These are phyloP conservation scores for Darksidea phi DNA, from an alignment of 495 filamentous ascomycete genomes.

Conservation along the genomic window DNA sequence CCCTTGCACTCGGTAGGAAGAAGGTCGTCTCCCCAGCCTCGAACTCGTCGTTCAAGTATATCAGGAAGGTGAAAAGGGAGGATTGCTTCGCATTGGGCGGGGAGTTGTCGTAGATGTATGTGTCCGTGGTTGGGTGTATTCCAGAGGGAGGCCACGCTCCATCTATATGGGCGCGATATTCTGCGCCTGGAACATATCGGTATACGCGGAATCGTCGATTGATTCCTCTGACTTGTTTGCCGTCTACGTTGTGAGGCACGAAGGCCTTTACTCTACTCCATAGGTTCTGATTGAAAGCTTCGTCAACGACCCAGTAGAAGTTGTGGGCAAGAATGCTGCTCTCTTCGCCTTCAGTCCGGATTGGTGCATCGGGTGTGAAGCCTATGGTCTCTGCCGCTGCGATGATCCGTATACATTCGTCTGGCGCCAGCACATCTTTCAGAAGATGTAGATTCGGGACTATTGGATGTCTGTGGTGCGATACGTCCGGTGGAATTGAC, in stretches of 20 bases:
- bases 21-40: slow-evolving; percentile 53
- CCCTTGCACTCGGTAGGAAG: slow-evolving; percentile 47
- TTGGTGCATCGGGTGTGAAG: slow-evolving; percentile 50
- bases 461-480: slow-evolving; percentile 44
- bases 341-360: slow-evolving; percentile 48
- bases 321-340: slow-evolving; percentile 52
- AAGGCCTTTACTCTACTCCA: slow-evolving; percentile 47
- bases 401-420: slow-evolving; percentile 50
- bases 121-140: slow-evolving; percentile 41
- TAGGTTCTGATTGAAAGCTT: slow-evolving; percentile 44
- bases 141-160: slow-evolving; percentile 52
- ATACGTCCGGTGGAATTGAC: slow-evolving; percentile 30
- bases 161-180: slow-evolving; percentile 49
- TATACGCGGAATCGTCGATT: slow-evolving; percentile 53
- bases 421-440: slow-evolving; percentile 43
- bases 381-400: slow-evolving; percentile 48
- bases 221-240: slow-evolving; percentile 45
- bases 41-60: slow-evolving; percentile 55
- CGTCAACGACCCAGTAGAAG: slow-evolving; percentile 54
- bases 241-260: slow-evolving; percentile 43
- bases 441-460: slow-evolving; percentile 46
- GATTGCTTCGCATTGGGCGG: slow-evolving; percentile 48
- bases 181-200: slow-evolving; percentile 52
- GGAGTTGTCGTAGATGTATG: slow-evolving; percentile 50
- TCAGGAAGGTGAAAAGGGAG: slow-evolving; percentile 52